Evolutionary conservation across 148 eudicot species (phyloP), one percentile per base, ranked within the genome.

Genomic region (Camellia japonica): DNA sequence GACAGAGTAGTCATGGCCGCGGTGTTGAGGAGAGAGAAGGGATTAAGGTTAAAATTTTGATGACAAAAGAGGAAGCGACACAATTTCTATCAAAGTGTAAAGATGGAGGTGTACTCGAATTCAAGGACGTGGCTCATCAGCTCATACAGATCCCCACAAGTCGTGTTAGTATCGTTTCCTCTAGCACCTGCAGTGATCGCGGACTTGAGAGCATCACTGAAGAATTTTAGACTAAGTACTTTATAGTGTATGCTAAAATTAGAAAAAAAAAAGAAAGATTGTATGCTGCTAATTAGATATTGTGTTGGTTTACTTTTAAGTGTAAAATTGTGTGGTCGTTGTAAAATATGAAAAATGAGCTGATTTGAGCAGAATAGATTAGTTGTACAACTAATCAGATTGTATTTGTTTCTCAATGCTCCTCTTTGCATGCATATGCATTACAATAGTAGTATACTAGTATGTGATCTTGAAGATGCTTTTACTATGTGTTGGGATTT

Each of bases 31-130:
- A 66, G 19, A 64, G 16, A 65, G 75, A 3, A 18, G 79, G 70
- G 23, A 11, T 80, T 7, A 84, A 71, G 74, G 89, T 90, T 30
- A 90, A 87, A 55, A 70, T 89, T 42, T 65, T 88, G 83, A 84
- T 90, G 87, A 90, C 90, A 6, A 89, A 86, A 69, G 85, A 83
- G 73, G 91, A 90, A 64, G 93, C 91, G 13, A 80, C 80, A 2
- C 77, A 75, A 79, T 9, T 90, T 11, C 60, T 90, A 49, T 84
- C 82, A 0, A 86, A 89, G 78, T 81, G 88, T 74, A 89, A 77
- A 75, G 85, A 80, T 20, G 85, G 83, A 56, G 88, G 90, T 1
- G 78, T 59, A 44, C 83, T 90, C 78, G 87, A 83, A 74, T 87
- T 90, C 14, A 73, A 72, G 73, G 90, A 90, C 56, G 93, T 86